These are phyloP conservation scores for Nakazawaea wickerhamii DNA, from an alignment of 805 yeast species.

Conservation along the genomic window DNA sequence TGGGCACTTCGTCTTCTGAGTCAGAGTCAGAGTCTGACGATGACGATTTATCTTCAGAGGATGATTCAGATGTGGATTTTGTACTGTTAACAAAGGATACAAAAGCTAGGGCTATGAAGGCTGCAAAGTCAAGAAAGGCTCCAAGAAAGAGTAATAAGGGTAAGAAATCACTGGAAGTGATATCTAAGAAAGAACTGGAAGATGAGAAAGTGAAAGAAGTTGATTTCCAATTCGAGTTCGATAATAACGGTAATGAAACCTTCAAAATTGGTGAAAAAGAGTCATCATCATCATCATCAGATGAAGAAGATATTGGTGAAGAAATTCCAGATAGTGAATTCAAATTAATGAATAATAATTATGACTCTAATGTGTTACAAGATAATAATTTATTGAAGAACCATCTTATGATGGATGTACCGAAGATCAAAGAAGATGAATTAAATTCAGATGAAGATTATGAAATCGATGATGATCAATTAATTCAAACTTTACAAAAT, in stretches of 20 bases:
- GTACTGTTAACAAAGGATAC: slow-evolving; percentile 66
- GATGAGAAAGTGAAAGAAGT: slow-evolving; percentile 37
- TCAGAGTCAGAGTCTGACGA: slow-evolving; percentile 31
- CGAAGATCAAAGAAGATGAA: slow-evolving; percentile 41
- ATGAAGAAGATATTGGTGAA: slow-evolving; percentile 61
- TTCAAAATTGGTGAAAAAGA: slow-evolving; percentile 18
- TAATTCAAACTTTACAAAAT: slow-evolving; percentile 31
- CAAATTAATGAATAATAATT: slow-evolving; percentile 38
- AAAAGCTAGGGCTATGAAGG: slow-evolving; percentile 51
- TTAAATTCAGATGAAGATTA: slow-evolving; percentile 59
- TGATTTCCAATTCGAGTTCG: slow-evolving; percentile 36
- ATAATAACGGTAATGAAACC: slow-evolving; percentile 34
- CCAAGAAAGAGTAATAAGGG: slow-evolving; percentile 18
- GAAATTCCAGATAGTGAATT: slow-evolving; percentile 38
- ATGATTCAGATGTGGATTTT: slow-evolving; percentile 67
- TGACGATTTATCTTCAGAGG: slow-evolving; percentile 42
- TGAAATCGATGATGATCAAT: slow-evolving; percentile 46
- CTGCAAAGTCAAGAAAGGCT: slow-evolving; percentile 27
- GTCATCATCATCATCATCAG: slow-evolving; percentile 14
- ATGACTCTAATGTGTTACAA: slow-evolving; percentile 36
- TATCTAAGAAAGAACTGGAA: slow-evolving; percentile 17
- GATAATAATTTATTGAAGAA: slow-evolving; percentile 17
- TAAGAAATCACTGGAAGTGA: slow-evolving; percentile 3
- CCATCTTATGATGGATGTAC: slow-evolving; percentile 38
- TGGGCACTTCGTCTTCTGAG: slow-evolving; percentile 20